Conservation (phyloP, 75 land plant species). For the Selaginella tamariscina region DNA sequence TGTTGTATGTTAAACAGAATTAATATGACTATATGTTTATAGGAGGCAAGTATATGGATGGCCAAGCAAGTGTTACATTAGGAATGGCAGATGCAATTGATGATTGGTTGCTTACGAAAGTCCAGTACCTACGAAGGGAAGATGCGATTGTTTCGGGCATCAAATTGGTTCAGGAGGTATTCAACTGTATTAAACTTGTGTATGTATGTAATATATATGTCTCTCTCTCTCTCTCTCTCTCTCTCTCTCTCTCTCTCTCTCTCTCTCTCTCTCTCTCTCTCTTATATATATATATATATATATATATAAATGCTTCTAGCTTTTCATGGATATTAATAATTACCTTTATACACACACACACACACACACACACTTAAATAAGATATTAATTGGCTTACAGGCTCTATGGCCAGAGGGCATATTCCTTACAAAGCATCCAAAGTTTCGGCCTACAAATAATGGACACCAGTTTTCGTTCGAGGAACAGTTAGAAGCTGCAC, state of each 20-base stretch:
- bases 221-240: too few species aligned
- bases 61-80: constrained; percentile 85
- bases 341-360: not conserved
- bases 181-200: not conserved
- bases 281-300: not conserved
- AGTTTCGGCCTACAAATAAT: constrained; percentile 14
- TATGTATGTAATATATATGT: too few species aligned
- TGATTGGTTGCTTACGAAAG: constrained; percentile 87
- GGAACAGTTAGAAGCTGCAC: constrained; percentile 52
- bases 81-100: constrained; percentile 99
- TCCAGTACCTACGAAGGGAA: constrained; percentile 69
- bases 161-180: constrained; percentile 64
- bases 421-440: constrained; percentile 86
- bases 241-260: not conserved
- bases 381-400: constrained; percentile 24
- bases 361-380: not conserved
- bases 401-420: constrained; percentile 98
- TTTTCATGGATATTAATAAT: not conserved
- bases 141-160: constrained; percentile 69
- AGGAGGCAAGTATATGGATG: constrained; percentile 98
- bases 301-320: not conserved
- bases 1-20: too few species aligned
- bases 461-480: constrained; percentile 30
- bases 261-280: too few species aligned
- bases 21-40: constrained; percentile 10